phyloP scores from a whole-genome alignment of 1,284 basidiomycete genomes.

The Fistulina hepatica region DNA sequence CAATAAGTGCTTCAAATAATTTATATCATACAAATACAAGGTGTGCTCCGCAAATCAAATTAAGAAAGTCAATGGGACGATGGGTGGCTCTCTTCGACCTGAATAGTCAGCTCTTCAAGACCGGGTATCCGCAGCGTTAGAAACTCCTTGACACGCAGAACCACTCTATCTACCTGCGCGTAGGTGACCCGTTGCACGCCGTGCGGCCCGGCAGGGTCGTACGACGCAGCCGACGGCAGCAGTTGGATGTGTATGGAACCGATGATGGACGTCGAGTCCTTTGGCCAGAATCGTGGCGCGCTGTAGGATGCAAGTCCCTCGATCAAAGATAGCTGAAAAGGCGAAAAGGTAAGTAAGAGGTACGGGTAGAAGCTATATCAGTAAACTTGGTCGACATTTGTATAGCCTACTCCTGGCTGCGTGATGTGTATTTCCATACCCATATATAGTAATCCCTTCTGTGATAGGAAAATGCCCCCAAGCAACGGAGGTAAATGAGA shows the following conservation, averaged over 20 bases:
- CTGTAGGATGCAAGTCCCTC: constrained; percentile 79
- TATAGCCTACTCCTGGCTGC: no score
- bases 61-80: no score
- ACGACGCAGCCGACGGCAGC: constrained; percentile 40
- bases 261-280: constrained; percentile 77
- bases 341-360: constrained; percentile 1
- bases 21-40: no score
- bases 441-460: no score
- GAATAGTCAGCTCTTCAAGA: constrained; percentile 79
- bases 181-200: constrained; percentile 38
- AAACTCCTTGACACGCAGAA: constrained; percentile 63
- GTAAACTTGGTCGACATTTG: no score
- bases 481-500: no score
- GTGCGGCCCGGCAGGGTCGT: constrained; percentile 46
- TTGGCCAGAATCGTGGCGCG: constrained; percentile 89
- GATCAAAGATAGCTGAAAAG: constrained; percentile 34
- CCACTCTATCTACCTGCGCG: constrained; percentile 57
- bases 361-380: no score
- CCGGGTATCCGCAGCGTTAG: constrained; percentile 66
- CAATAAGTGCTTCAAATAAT: no score
- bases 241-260: constrained; percentile 89
- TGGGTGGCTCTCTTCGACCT: constrained; percentile 48
- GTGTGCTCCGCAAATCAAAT: no score
- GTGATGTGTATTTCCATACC: no score
- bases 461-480: no score